phyloP scores from a whole-genome alignment of 495 filamentous ascomycete genomes.

The Achaetomiella virescens region DNA sequence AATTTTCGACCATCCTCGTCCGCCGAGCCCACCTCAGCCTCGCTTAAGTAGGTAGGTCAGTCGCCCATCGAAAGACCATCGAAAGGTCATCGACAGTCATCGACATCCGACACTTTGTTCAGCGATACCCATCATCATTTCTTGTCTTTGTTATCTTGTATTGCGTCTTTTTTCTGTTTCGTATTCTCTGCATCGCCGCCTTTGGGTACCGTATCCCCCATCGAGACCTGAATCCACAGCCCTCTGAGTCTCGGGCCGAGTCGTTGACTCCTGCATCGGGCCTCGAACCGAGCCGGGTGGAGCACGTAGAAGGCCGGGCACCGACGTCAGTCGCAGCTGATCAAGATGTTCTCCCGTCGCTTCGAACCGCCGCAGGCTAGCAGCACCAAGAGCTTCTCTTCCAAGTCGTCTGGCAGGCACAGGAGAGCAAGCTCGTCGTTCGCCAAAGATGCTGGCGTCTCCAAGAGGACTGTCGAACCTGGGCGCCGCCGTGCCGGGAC shows the following conservation, averaged over 20 bases:
- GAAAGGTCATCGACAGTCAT: slow-evolving; percentile 11
- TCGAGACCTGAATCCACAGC: background rate
- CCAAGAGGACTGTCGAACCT: slow-evolving; percentile 39
- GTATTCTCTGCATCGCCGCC: background rate
- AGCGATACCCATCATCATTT: slow-evolving; percentile 8
- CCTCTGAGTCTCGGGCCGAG: background rate
- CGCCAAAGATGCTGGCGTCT: slow-evolving; percentile 40
- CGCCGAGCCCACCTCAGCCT: slow-evolving; percentile 4
- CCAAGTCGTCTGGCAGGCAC: slow-evolving; percentile 32
- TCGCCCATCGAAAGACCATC: slow-evolving; percentile 2
- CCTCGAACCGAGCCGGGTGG: slow-evolving; percentile 1
- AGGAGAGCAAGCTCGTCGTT: slow-evolving; percentile 42
- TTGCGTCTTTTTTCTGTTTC: background rate
- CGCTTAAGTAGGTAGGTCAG: slow-evolving; percentile 20
- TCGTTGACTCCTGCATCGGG: background rate
- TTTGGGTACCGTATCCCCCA: background rate
- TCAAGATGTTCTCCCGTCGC: slow-evolving; percentile 41
- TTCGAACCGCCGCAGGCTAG: slow-evolving; percentile 26
- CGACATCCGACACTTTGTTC: slow-evolving; percentile 13
- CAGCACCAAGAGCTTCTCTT: slow-evolving; percentile 36
- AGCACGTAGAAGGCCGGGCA: background rate
- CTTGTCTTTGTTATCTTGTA: slow-evolving; percentile 6
- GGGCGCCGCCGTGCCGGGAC: slow-evolving; percentile 35
- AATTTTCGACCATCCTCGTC: slow-evolving; percentile 13
- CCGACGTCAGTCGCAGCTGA: background rate